Base-by-base conservation (phyloP, 441 rosid genomes). In the Erodium chrysanthum region DNA sequence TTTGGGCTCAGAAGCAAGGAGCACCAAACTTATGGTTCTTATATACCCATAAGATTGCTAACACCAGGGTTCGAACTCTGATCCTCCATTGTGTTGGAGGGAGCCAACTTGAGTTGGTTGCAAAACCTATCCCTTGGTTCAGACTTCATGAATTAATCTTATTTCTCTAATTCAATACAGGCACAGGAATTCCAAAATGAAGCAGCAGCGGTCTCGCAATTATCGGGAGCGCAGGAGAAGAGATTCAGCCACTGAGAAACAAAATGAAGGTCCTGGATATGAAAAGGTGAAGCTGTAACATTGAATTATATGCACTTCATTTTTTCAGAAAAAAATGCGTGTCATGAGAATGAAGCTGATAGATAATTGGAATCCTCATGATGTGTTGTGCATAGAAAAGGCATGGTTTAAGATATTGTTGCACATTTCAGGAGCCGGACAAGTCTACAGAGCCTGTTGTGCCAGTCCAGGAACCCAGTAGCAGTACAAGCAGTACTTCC, bases 111-210 rank as follows among this genome's bases (percentile, higher is more conserved):
- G n/a, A n/a, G n/a, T n/a, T n/a, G n/a, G n/a, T n/a, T n/a, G n/a
- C 11, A 17, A 25, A 1, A 50, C 21, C n/a, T 50, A 48, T 11
- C n/a, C 0, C 6, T 31, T 31, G 35, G 0, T 1, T 31, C 35
- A 31, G 35, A 31, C 2, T 31, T 31, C 35, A 31, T 31, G 35
- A 31, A 40, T 40, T n/a, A 40, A 10, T 27, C 5, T 66, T 40
- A 40, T 40, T 31, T 31, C 5, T 31, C 35, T 31, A 31, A 31
- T 31, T 40, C 48, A 40, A 42, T 46, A 31, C 42, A 84, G 87
- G 80, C 68, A 33, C 12, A 72, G 74, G 66, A 84, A 73, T 33
- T 71, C 77, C 17, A 83, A 73, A 75, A 70, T 73, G 77, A 84
- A 72, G 77, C 74, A 74, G 77, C 74, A 74, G 48, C 54, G 77